Evolutionary conservation across 139 green algal species (phyloP).

Genomic region (Tetradesmus lagerheimii): DNA sequence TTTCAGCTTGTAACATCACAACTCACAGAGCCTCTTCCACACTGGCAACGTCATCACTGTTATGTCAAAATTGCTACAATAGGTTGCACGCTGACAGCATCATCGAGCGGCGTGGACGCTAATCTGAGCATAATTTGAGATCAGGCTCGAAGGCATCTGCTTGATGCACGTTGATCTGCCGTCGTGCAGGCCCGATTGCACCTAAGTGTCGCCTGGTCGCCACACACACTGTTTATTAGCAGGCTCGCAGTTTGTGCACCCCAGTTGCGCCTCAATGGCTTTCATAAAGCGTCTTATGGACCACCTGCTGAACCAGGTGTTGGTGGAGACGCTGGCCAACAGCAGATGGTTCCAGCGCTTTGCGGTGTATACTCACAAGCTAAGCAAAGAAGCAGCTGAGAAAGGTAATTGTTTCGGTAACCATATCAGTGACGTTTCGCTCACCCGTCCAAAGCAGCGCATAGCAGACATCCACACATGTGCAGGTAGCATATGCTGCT

Average conservation of each 20-base stretch:
- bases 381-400: slow-evolving; percentile 62
- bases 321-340: slow-evolving; percentile 79
- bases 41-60: too few relatives aligned
- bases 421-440: neutral
- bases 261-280: slow-evolving; percentile 54
- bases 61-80: too few relatives aligned
- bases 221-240: neutral
- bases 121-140: too few relatives aligned
- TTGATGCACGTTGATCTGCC: too few relatives aligned
- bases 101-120: too few relatives aligned
- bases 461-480: neutral
- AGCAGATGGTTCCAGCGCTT: slow-evolving; percentile 80
- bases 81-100: too few relatives aligned
- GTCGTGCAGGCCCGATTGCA: too few relatives aligned
- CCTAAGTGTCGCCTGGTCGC: too few relatives aligned
- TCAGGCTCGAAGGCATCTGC: too few relatives aligned
- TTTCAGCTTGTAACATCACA: too few relatives aligned
- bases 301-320: slow-evolving; percentile 77
- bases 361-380: slow-evolving; percentile 68
- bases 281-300: slow-evolving; percentile 77
- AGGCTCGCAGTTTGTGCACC: neutral
- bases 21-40: too few relatives aligned
- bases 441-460: neutral
- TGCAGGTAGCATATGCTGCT: neutral
- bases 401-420: slow-evolving; percentile 52